These are phyloP conservation scores for Oropetium thomaeum DNA, from an alignment of 176 grass and related monocot genomes.

Conservation along the genomic window DNA sequence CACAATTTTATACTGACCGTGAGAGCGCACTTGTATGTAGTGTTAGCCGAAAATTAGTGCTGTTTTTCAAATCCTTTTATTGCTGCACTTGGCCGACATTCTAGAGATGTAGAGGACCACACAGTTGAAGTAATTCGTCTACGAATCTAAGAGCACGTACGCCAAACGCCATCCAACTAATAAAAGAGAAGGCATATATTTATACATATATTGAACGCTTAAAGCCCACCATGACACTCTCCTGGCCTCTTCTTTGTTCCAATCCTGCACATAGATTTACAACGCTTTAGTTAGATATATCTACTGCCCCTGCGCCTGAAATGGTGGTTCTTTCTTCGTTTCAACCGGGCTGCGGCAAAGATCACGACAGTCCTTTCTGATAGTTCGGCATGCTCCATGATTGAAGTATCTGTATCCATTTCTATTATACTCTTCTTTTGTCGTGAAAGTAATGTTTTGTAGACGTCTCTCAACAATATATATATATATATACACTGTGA, in stretches of 20 bases:
- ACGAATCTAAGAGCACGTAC: neutral
- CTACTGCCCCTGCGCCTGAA: neutral
- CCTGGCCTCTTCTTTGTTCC: neutral
- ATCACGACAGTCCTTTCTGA: neutral
- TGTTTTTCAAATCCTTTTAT: neutral
- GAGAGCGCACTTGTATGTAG: neutral
- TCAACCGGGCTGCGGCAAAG: neutral
- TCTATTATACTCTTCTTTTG: neutral
- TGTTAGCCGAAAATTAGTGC: neutral
- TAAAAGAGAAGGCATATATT: neutral
- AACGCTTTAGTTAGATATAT: neutral
- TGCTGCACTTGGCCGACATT: neutral
- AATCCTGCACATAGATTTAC: neutral
- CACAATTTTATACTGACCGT: neutral
- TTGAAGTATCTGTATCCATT: neutral
- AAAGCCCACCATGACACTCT: neutral
- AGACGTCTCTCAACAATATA: no score
- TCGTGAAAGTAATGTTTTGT: neutral
- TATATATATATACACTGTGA: no score
- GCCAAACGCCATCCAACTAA: neutral
- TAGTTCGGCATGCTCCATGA: neutral
- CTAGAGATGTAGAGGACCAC: neutral
- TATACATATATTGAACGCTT: neutral
- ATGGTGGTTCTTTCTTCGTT: neutral
- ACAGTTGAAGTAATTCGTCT: neutral